Conservation (phyloP, 192 early-diverging fungal species). For the Dissophora ornata region DNA sequence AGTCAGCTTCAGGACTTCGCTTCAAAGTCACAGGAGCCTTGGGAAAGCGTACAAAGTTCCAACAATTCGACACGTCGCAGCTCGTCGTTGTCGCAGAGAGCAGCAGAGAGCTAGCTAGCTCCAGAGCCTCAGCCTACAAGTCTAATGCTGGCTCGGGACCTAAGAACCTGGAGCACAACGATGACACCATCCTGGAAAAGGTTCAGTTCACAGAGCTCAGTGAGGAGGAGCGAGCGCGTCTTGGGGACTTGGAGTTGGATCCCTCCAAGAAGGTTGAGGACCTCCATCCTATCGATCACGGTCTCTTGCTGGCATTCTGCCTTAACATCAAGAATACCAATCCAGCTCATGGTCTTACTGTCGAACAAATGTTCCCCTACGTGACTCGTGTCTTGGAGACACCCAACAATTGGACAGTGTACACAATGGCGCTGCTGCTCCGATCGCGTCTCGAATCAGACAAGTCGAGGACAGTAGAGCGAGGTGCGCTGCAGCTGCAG, state of each 20-base stretch:
- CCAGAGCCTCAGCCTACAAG: slow-evolving; percentile 31
- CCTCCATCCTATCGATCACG: slow-evolving; percentile 86
- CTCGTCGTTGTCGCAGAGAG: slow-evolving; percentile 92
- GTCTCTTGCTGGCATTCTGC: slow-evolving; percentile 88
- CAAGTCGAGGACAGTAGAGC: slow-evolving; percentile 90
- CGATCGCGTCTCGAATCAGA: slow-evolving; percentile 90
- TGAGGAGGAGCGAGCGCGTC: slow-evolving; percentile 58
- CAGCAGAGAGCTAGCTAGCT: slow-evolving; percentile 54
- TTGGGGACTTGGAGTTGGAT: slow-evolving; percentile 50
- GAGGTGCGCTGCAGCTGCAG: slow-evolving; percentile 91
- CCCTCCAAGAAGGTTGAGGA: slow-evolving; percentile 69
- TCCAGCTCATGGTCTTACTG: slow-evolving; percentile 91
- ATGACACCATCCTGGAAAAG: slow-evolving; percentile 92
- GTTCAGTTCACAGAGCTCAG: slow-evolving; percentile 69
- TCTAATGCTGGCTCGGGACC: slow-evolving; percentile 58
- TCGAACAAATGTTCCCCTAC: slow-evolving; percentile 96
- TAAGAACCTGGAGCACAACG: slow-evolving; percentile 86
- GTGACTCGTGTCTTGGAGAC: slow-evolving; percentile 91
- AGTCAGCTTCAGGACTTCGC: slow-evolving; percentile 79
- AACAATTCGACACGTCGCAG: slow-evolving; percentile 88
- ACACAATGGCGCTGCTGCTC: slow-evolving; percentile 94
- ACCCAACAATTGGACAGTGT: slow-evolving; percentile 97
- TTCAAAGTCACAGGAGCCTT: slow-evolving; percentile 92
- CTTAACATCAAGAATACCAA: slow-evolving; percentile 97
- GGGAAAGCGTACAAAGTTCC: slow-evolving; percentile 94